Base-by-base conservation (phyloP, 1,284 basidiomycete genomes). In the Ganoderma multipileum region DNA sequence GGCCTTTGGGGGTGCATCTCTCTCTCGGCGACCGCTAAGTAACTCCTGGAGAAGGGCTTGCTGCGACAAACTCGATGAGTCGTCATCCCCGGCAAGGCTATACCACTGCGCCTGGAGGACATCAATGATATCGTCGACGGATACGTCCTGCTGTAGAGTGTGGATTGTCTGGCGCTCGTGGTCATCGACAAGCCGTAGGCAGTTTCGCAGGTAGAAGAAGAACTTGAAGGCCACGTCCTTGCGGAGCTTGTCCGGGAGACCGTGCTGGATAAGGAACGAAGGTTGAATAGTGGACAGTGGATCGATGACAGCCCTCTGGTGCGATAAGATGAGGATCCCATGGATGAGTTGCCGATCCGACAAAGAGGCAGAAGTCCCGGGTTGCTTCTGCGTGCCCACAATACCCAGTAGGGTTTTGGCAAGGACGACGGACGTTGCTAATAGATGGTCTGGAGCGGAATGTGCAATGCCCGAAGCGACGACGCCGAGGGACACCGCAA, bases 261-360 rank as follows among this genome's bases (percentile, higher is more conserved):
- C 93, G 63, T 83, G 85, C 76, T 94, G 93, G 36, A 95, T 86
- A 50, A 95, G 84, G 75, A 90, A 94, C 1, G 93, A 93, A 3
- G 93, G 92, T 63, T 93, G 93, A 57, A 89, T 93, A 55, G 90
- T 89, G 28, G 93, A 94, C 44, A 92, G 83, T 28, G 91, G 91
- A 76, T 95, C 93, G 9, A 92, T 83, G 33, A 88, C 80, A 3
- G 85, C 76, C n/a, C 83, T 79, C 38, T 85, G 79, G 42, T 80
- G 80, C 8, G 89, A 88, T 64, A 80, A 80, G 65, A 79, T 76
- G 55, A 93, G 81, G 61, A 92, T 84, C 41, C 80, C 79, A 66
- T 80, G 79, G 26, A 91, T 79, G 16, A 86, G 71, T 28, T 74
- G 73, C 18, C 72, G 75, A 33, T 76, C 71, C 20, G 62, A 59